Evolutionary conservation across 768 basidiomycete species (phyloP), one percentile per base, ranked within the genome.

Genomic region (Rhodotorula kratochvilovae): DNA sequence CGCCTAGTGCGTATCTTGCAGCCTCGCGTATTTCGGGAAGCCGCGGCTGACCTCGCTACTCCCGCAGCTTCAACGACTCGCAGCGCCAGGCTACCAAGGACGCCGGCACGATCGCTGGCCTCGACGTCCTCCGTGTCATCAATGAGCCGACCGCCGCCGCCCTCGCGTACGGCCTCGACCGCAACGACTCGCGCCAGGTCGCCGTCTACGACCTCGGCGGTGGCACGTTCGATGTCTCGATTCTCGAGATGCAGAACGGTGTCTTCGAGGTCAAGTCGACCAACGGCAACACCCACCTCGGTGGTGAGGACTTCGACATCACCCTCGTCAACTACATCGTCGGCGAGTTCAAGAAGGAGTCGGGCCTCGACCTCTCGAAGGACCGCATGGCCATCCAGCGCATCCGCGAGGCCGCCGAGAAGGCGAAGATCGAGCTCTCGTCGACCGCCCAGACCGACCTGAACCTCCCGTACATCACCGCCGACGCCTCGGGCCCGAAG

Each of bases 261-360:
- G 94, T 99, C 17, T 99, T 98, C 81, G 96, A 98, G 82, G 96
- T 99, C 80, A 99, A 98, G 84, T 97, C 96, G 1, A 99, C 96
- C 66, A 97, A 97, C 79, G 96, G 96, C 80, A 95, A 99, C 82
- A 98, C 96, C 25, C 96, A 99, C 80, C 87, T 99, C 68, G 96
- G 92, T 80, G 89, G 89, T 80, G 96, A 99, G 82, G 96, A 98
- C 82, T 98, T 98, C 79, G 96, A 98, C 79, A 88, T 95, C 67
- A 82, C 87, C 50, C 86, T 98, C 54, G 89, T 98, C 73, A 87
- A 94, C 74, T 82, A 90, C 82, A 85, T 99, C 79, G 81, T 97
- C 57, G 84, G 85, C 67, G 89, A 93, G 81, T 98, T 98, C 89
- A 92, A 96, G 87, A 94, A 93, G 84, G 89, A 93, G 80, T 84